Evolutionary conservation across 1,139 yeast species (phyloP), one percentile per base, ranked within the genome.

Genomic region (Kodamaea suecica): DNA sequence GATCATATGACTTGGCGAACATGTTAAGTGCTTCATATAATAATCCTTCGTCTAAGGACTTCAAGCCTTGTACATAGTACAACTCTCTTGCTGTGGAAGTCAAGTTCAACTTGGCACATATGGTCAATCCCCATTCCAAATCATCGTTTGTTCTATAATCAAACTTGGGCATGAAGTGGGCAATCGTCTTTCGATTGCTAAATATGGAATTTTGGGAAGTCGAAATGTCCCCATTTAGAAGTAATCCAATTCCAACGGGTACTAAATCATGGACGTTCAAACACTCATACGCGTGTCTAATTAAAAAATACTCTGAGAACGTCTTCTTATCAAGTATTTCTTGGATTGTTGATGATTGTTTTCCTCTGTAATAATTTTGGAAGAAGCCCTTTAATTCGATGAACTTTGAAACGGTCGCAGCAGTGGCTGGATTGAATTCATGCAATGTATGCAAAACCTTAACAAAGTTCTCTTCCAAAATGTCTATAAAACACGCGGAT

Each of bases 101-200:
- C 31, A 73, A 53, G 29, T 63, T 63, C 29, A 70, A 53, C 36
- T 63, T 60, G 27, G 73, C 67, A 46, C 78, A 73, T 13, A 70
- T 66, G 1, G 85, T 75, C 34, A 85, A 61, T 20, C 83, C 77
- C 94, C 95, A 84, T 53, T 84, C 94, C 43, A 83, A 67, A 48
- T 85, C 95, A 49, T 83, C 92, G 47, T 80, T 81, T 5, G 80
- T 74, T 33, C 70, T 61, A 48, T 78, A 78, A 27, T 77, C 66
- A 49, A 70, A 81, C 12, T 63, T 61, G 7, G 90, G 88, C 24
- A 86, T 61, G 36, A 74, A 69, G 35, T 78, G 79, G 3, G 79
- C 73, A 26, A 86, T 67, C 1, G 76, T 71, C 30, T 66, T 65
- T 42, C 71, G 63, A 19, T 78, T 49, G 27, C 48, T 36, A 3